These are phyloP conservation scores for Leptomonas pyrrhocoris DNA, from an alignment of 208 protist species.

Conservation along the genomic window DNA sequence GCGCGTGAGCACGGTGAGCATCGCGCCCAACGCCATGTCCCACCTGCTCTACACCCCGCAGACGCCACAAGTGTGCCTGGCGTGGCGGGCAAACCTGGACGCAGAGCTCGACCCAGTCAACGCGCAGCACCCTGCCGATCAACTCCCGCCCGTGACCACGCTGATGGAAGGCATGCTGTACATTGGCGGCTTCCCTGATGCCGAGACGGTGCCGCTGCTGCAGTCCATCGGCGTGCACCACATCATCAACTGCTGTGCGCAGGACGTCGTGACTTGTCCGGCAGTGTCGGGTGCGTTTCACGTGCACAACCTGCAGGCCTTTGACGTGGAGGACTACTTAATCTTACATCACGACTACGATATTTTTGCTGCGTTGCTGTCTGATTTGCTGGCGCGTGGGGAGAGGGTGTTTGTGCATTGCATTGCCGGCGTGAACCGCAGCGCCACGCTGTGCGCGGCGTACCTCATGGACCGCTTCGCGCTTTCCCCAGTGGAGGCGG, in stretches of 20 bases:
- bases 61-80: constrained; percentile 41
- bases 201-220: constrained; percentile 57
- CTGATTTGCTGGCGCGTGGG: constrained; percentile 32
- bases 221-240: constrained; percentile 49
- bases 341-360: constrained; percentile 85
- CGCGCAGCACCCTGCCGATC: constrained; percentile 20
- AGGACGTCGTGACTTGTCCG: constrained; percentile 48
- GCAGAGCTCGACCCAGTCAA: constrained; percentile 51
- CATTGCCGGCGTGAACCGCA: constrained; percentile 86
- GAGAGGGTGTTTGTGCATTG: constrained; percentile 88
- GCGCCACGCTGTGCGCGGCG: constrained; percentile 79
- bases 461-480: constrained; percentile 73
- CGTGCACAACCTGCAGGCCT: constrained; percentile 50
- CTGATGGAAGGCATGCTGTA: constrained; percentile 65
- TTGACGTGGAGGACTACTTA: constrained; percentile 74
- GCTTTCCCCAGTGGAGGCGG: constrained; percentile 55
- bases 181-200: constrained; percentile 80
- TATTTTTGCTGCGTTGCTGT: constrained; percentile 59
- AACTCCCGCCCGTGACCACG: constrained; percentile 51
- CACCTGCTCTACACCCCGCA: constrained; percentile 71
- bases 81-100: constrained; percentile 58
- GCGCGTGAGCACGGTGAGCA: constrained; percentile 10
- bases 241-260: constrained; percentile 84
- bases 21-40: constrained; percentile 8
- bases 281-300: constrained; percentile 41